Percentiles rank a stretch among this genome's conserved stretches.
These are phyloP conservation scores for Garcia nutans DNA, from an alignment of 345 rosid species.

Conservation along the genomic window DNA sequence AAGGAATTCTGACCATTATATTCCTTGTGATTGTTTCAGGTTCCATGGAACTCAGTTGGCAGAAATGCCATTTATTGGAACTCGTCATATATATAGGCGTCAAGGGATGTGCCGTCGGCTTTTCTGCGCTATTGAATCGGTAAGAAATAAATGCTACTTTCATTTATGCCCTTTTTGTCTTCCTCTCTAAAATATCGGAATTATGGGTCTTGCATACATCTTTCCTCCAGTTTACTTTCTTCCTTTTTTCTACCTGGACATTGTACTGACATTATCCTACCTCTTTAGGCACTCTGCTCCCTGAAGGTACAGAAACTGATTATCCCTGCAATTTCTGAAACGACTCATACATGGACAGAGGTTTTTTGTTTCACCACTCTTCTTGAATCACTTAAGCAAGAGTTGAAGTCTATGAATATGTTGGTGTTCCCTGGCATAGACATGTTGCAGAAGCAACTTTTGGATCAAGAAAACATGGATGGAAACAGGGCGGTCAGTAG, in stretches of 20 bases:
- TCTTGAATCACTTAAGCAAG: slow-evolving; percentile 25
- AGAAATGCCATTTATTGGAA: slow-evolving; percentile 40
- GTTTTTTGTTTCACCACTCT: slow-evolving; percentile 34
- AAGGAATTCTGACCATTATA: slow-evolving; percentile 11
- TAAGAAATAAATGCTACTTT: slow-evolving; percentile 10
- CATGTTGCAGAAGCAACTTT: slow-evolving; percentile 33
- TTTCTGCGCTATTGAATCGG: slow-evolving; percentile 30
- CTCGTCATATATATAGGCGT: slow-evolving; percentile 35
- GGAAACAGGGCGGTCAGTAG: slow-evolving; percentile 23
- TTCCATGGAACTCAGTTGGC: slow-evolving; percentile 33
- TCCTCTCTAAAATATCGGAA: neutral
- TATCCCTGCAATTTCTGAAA: slow-evolving; percentile 36
- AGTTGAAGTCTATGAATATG: slow-evolving; percentile 30
- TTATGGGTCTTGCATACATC: neutral
- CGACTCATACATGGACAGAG: slow-evolving; percentile 32
- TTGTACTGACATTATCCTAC: slow-evolving; percentile 4
- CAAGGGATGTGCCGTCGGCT: slow-evolving; percentile 41
- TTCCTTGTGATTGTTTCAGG: slow-evolving; percentile 10
- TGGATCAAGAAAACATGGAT: slow-evolving; percentile 28
- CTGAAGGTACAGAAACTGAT: slow-evolving; percentile 32
- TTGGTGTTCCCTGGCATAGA: slow-evolving; percentile 37
- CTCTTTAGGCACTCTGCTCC: slow-evolving; percentile 25
- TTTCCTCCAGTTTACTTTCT: neutral
- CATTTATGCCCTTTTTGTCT: neutral
- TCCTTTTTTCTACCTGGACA: neutral